These are phyloP conservation scores for Agaricus sinodeliciosus DNA, from an alignment of 768 basidiomycete species.

Conservation along the genomic window DNA sequence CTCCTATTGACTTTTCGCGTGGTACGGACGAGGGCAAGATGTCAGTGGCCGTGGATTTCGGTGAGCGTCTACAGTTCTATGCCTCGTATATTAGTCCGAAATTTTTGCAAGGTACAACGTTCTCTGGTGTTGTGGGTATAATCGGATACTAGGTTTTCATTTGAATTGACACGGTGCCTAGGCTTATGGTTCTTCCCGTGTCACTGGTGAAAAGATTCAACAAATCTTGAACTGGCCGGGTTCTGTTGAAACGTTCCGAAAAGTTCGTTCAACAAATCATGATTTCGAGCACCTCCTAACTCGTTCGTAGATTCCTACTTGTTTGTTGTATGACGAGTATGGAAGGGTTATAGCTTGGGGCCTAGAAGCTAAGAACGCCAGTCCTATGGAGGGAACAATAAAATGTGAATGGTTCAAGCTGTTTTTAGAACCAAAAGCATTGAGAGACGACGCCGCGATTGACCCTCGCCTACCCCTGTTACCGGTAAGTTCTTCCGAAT, in stretches of 20 bases:
- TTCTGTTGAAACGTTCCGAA: slow-evolving; percentile 79
- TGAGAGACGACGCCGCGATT: slow-evolving; percentile 62
- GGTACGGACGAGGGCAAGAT: slow-evolving; percentile 64
- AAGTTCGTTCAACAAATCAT: slow-evolving; percentile 31
- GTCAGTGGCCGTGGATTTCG: slow-evolving; percentile 80
- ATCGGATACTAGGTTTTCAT: not conserved
- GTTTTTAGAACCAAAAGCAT: slow-evolving; percentile 74
- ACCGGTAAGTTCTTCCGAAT: slow-evolving; percentile 46
- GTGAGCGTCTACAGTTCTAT: slow-evolving; percentile 29
- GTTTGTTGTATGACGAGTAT: slow-evolving; percentile 70
- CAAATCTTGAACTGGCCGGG: slow-evolving; percentile 87
- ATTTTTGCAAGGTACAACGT: slow-evolving; percentile 62
- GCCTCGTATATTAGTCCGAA: not conserved
- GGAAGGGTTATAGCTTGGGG: slow-evolving; percentile 82
- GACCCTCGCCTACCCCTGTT: slow-evolving; percentile 76
- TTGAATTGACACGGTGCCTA: slow-evolving; percentile 22
- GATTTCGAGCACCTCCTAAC: slow-evolving; percentile 1
- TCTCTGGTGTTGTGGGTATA: slow-evolving; percentile 73
- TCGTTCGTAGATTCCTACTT: slow-evolving; percentile 58
- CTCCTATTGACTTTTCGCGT: slow-evolving; percentile 16
- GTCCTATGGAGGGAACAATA: slow-evolving; percentile 55
- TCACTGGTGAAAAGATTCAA: slow-evolving; percentile 71
- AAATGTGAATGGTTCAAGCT: slow-evolving; percentile 73
- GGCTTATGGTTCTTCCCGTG: slow-evolving; percentile 85
- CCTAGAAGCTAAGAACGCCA: slow-evolving; percentile 78